Percentiles rank a stretch among this genome's conserved stretches.
Conservation (phyloP, 129 eudicot genomes). For the Flaveria robusta region DNA sequence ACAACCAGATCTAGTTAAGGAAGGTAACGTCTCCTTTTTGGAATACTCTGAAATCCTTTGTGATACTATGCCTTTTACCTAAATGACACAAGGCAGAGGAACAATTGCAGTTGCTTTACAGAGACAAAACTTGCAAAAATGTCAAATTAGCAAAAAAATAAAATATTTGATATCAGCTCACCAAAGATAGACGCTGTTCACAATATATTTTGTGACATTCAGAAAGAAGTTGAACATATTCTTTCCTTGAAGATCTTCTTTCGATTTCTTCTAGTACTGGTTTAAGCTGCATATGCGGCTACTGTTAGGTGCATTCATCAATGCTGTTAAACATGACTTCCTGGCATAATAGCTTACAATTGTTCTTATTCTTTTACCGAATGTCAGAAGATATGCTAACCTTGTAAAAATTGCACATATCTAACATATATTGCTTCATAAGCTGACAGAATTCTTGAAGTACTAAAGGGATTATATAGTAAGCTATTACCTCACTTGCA, state of each 20-base stretch:
- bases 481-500: constrained; percentile 83
- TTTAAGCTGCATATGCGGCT: constrained; percentile 69
- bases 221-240: constrained; percentile 82
- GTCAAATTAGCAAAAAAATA: background rate
- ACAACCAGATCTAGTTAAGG: constrained; percentile 97
- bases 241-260: constrained; percentile 86
- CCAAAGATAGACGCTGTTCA: constrained; percentile 93
- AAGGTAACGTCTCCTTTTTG: constrained; percentile 81
- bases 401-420: background rate
- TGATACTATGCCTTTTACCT: constrained; percentile 87
- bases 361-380: constrained; percentile 10
- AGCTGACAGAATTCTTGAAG: constrained; percentile 17
- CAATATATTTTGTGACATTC: constrained; percentile 96
- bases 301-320: constrained; percentile 18
- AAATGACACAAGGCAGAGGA: constrained; percentile 29
- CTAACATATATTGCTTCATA: background rate
- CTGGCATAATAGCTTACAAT: constrained; percentile 24
- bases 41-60: constrained; percentile 83
- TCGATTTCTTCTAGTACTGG: constrained; percentile 94
- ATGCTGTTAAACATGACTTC: constrained; percentile 17
- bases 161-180: constrained; percentile 39
- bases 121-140: constrained; percentile 7
- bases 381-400: background rate
- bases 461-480: constrained; percentile 11
- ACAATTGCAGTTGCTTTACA: constrained; percentile 8